These are phyloP conservation scores for Leccinum laetum DNA, from an alignment of 1,284 basidiomycete genomes.

Conservation along the genomic window DNA sequence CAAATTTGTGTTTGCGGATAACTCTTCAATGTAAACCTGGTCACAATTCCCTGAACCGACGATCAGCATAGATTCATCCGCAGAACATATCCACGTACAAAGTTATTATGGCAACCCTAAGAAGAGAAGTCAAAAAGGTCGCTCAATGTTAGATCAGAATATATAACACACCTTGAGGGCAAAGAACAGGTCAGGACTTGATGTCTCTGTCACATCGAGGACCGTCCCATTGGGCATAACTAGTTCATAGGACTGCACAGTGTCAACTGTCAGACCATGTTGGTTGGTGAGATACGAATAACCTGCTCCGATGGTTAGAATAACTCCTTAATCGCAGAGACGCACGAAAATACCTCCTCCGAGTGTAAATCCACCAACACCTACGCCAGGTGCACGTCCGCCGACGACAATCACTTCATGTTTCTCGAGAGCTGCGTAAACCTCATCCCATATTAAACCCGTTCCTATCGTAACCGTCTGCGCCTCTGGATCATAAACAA, in stretches of 20 bases:
- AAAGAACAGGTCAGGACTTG: conserved; percentile 46
- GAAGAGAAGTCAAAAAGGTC: neutral
- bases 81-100: conserved; percentile 33
- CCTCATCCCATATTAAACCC: conserved; percentile 58
- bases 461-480: conserved; percentile 41
- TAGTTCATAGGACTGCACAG: conserved; percentile 44
- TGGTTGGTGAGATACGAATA: conserved; percentile 21
- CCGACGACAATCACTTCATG: conserved; percentile 51
- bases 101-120: conserved; percentile 60
- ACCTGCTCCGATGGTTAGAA: conserved; percentile 13
- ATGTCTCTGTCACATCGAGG: conserved; percentile 36
- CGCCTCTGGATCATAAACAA: conserved; percentile 39
- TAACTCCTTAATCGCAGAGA: conserved; percentile 11
- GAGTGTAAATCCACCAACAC: conserved; percentile 42
- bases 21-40: conserved; percentile 40
- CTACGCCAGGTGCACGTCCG: conserved; percentile 50
- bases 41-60: conserved; percentile 55
- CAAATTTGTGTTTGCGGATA: neutral
- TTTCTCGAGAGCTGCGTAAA: conserved; percentile 49
- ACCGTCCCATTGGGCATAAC: conserved; percentile 43
- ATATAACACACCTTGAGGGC: conserved; percentile 39
- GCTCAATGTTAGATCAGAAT: neutral
- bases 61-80: no score
- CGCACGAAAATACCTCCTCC: conserved; percentile 33
- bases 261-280: conserved; percentile 51